These are phyloP conservation scores for Perilla frutescens DNA, from an alignment of 257 asterid species.

Conservation along the genomic window DNA sequence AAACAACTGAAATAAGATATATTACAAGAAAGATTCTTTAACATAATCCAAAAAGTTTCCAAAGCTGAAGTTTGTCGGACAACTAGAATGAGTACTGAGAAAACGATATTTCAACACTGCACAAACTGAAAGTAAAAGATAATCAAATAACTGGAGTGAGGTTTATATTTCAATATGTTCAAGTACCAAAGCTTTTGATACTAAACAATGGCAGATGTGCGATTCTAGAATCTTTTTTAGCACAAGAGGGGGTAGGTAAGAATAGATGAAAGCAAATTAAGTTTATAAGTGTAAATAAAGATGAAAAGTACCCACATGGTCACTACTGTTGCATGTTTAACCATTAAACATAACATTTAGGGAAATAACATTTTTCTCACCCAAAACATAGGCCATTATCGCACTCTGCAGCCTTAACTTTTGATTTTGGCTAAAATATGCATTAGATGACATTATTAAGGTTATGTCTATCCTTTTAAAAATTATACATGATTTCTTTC, in stretches of 20 bases:
- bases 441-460: no score
- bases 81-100: background rate
- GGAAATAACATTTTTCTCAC: background rate
- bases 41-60: background rate
- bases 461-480: background rate
- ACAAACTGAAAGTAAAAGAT: background rate
- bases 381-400: background rate
- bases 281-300: background rate
- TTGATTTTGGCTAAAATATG: background rate
- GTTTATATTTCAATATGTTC: background rate
- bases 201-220: background rate
- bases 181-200: background rate
- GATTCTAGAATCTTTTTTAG: background rate
- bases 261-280: background rate
- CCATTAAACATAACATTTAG: background rate
- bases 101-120: background rate
- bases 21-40: slow-evolving; percentile 7
- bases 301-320: background rate
- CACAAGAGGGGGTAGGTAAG: background rate
- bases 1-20: slow-evolving; percentile 26
- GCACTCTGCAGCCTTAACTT: background rate
- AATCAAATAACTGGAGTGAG: background rate
- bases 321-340: background rate
- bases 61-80: background rate
- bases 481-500: background rate